Base-by-base conservation (phyloP, 495 filamentous ascomycete species). In the Xylaria venustula region DNA sequence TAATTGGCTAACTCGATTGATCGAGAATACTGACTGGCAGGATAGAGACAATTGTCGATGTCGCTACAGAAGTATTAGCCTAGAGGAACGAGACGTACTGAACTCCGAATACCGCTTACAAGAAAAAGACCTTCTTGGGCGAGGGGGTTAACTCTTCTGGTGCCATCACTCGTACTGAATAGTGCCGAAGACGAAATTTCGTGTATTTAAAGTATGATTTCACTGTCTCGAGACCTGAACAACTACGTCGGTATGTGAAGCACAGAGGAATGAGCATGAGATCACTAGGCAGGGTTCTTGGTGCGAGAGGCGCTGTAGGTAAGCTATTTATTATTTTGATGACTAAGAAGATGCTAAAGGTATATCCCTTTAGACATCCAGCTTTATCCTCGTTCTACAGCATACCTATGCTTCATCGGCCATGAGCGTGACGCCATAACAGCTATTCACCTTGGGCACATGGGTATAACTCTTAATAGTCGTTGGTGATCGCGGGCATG, bases 41-140 rank as follows among this genome's bases (percentile, higher is more conserved):
- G 56, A 23, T 59, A 59, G 9, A 59, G 56, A 17, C 55, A 58
- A 17, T 58, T 58, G 30, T 58, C 55, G 7, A 59, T 59, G 1
- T 59, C 56, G 36, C 56, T 59, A 25, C 9, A 59, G 12, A 2
- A 59, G 34, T 3, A 9, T 11, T 0, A 9, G 36, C 8, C 5
- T 34, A 5, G 37, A 26, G 7, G 28, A 28, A 3, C 20, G 1
- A 6, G 22, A 19, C 19, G 17, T 1, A 15, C 11, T 59, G 11
- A 1, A n/a, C 28, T 9, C 2, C 26, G 42, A 8, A 22, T n/a
- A n/a, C n/a, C 20, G 0, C 56, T 50, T 51, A 59, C 56, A 59
- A 59, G 36, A 59, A 59, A 36, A 59, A 59, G 4, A 59, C 56
- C 46, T 59, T 59, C 46, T 59, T 59, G 15, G 32, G 46, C 4